These are phyloP conservation scores for Tetrahymena thermophila DNA, from an alignment of 73 alveolate species.

Conservation along the genomic window DNA sequence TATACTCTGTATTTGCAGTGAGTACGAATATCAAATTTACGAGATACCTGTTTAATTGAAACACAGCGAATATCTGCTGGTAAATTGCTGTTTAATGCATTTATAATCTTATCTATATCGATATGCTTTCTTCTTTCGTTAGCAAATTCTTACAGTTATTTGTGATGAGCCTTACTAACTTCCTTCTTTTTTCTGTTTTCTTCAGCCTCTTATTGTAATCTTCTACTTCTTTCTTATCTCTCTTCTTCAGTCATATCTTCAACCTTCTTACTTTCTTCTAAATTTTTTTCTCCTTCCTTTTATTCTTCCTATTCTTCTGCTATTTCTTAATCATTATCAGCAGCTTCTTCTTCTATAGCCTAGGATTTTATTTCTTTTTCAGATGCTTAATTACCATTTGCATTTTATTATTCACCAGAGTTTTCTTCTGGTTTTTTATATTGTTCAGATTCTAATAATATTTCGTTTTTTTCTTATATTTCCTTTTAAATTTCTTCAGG, in stretches of 20 bases:
- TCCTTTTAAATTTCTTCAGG: background rate
- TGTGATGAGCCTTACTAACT: conserved; percentile 44
- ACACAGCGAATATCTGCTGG: conserved; percentile 76
- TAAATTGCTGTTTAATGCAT: conserved; percentile 62
- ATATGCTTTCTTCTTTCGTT: conserved; percentile 50
- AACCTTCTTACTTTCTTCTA: conserved; percentile 11
- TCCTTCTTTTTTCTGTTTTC: conserved; percentile 44
- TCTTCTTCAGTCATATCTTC: conserved; percentile 31
- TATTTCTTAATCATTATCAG: background rate
- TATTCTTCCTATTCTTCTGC: background rate
- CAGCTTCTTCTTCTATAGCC: background rate
- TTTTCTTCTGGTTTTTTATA: background rate
- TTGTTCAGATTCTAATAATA: background rate
- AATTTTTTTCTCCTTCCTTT: conserved; percentile 16
- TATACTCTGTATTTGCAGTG: conserved; percentile 76
- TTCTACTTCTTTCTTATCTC: background rate
- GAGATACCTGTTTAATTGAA: conserved; percentile 57
- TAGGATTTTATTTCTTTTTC: background rate
- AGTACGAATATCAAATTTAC: conserved; percentile 80
- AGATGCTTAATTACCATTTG: background rate
- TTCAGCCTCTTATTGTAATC: background rate
- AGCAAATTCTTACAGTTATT: conserved; percentile 27
- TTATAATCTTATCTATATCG: conserved; percentile 53
- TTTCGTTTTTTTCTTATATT: background rate
- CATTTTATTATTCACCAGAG: background rate